These are phyloP conservation scores for Hawksworthiomyces lignivorus DNA, from an alignment of 2,329 filamentous ascomycete species.

Conservation along the genomic window DNA sequence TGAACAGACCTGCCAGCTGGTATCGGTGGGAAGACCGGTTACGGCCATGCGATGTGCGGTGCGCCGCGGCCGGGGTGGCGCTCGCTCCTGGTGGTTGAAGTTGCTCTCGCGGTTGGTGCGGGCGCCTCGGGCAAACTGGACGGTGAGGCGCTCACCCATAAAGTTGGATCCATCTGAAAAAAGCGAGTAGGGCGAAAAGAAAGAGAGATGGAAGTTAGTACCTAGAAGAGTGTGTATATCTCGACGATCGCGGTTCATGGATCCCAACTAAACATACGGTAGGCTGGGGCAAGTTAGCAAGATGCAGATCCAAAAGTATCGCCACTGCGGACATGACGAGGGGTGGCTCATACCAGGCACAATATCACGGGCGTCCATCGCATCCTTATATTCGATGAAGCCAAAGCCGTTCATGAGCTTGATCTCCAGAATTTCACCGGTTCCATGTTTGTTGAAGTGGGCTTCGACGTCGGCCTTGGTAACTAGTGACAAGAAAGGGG, in stretches of 20 bases:
- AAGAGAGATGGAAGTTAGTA: neutral
- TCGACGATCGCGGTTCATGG: too few relatives aligned
- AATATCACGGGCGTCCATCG: conserved; percentile 95
- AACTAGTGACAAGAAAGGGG: conserved; percentile 60
- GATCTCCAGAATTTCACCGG: conserved; percentile 96
- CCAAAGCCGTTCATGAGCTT: conserved; percentile 99
- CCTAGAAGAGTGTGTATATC: neutral
- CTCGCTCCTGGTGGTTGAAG: conserved; percentile 46
- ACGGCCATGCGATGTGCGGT: conserved; percentile 97
- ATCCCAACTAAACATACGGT: conserved; percentile 14
- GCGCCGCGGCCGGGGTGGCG: conserved; percentile 71
- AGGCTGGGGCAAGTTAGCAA: conserved; percentile 15
- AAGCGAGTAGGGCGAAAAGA: conserved; percentile 9
- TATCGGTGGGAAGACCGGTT: conserved; percentile 91
- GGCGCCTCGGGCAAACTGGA: conserved; percentile 93
- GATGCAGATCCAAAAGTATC: neutral
- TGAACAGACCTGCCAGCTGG: conserved; percentile 98
- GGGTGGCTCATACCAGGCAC: conserved; percentile 69
- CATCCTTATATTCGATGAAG: conserved; percentile 99
- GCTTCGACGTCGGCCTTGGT: conserved; percentile 95
- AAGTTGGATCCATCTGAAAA: conserved; percentile 86
- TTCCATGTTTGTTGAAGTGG: conserved; percentile 92
- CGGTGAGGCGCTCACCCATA: conserved; percentile 94
- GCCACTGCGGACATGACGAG: neutral
- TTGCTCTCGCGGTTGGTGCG: conserved; percentile 39